Evolutionary conservation across 495 filamentous ascomycete species (phyloP).

Genomic region (Trichoderma asperelloides): DNA sequence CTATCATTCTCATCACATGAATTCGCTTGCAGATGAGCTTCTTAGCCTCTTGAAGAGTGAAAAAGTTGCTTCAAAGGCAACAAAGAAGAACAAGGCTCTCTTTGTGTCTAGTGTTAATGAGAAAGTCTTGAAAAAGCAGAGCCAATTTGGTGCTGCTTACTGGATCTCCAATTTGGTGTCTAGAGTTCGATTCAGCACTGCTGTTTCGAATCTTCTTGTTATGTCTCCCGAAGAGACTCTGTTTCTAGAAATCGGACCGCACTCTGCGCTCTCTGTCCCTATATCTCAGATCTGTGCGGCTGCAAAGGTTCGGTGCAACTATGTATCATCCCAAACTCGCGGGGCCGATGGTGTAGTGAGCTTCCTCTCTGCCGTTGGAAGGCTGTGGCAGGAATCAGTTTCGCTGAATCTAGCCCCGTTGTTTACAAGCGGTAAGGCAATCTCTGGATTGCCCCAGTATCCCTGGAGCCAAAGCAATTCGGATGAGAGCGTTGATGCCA

Average conservation of each 20-base stretch:
- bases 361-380: constrained; percentile 6
- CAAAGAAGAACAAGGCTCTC: constrained; percentile 1
- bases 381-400: constrained; percentile 8
- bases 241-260: constrained; percentile 40
- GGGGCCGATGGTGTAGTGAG: background rate
- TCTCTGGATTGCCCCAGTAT: constrained; percentile 26
- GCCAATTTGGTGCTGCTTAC: constrained; percentile 18
- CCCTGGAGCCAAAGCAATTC: constrained; percentile 29
- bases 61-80: background rate
- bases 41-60: constrained; percentile 17
- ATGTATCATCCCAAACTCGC: constrained; percentile 1
- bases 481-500: constrained; percentile 37
- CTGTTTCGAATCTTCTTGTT: constrained; percentile 20
- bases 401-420: background rate
- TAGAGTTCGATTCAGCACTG: constrained; percentile 25
- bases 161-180: constrained; percentile 24
- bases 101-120: constrained; percentile 29
- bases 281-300: constrained; percentile 1
- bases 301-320: background rate
- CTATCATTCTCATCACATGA: constrained; percentile 38
- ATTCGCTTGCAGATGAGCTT: constrained; percentile 16
- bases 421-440: constrained; percentile 5
- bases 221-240: constrained; percentile 16
- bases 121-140: constrained; percentile 13
- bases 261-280: constrained; percentile 25